Percentiles rank a stretch among this genome's conserved stretches.
Evolutionary conservation across 225 moss, liverwort and hornwort genomes (phyloP).

Genomic region (Marchantia polymorpha): DNA sequence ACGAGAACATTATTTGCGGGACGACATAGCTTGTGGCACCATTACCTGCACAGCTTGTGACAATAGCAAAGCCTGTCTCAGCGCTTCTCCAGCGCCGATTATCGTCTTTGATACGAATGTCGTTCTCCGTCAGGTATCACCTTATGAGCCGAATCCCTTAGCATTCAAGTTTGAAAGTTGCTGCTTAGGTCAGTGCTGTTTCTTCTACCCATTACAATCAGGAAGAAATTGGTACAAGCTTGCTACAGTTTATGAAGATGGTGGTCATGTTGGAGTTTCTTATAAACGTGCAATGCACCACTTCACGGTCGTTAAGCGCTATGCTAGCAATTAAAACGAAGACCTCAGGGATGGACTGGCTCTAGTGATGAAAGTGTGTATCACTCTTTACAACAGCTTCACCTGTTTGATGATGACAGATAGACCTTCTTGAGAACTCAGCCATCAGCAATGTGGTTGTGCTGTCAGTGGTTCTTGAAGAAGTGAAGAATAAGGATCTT

Average conservation of each 20-base stretch:
- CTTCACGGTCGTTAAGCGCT: background rate
- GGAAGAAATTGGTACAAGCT: too few relatives aligned
- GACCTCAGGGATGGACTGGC: background rate
- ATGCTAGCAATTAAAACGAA: background rate
- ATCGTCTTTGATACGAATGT: slow-evolving; percentile 90
- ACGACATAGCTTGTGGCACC: slow-evolving; percentile 88
- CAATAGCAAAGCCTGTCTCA: slow-evolving; percentile 64
- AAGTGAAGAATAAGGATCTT: slow-evolving; percentile 87
- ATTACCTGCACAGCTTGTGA: slow-evolving; percentile 74
- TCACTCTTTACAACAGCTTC: slow-evolving; percentile 1
- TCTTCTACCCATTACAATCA: too few relatives aligned
- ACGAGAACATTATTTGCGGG: slow-evolving; percentile 89
- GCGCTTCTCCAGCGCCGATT: slow-evolving; percentile 56
- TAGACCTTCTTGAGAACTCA: slow-evolving; percentile 91
- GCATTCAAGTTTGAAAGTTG: too few relatives aligned
- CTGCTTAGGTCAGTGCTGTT: too few relatives aligned
- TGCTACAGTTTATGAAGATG: too few relatives aligned
- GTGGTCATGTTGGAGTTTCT: too few relatives aligned
- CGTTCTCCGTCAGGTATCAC: slow-evolving; percentile 84
- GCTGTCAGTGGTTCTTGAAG: slow-evolving; percentile 85
- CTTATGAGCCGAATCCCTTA: background rate
- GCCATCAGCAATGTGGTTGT: slow-evolving; percentile 80
- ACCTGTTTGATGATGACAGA: slow-evolving; percentile 42
- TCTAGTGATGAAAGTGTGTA: background rate
- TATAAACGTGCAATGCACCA: too few relatives aligned